phyloP scores from a whole-genome alignment of 2,329 filamentous ascomycete species.

The Pyrenophora tritici-repentis region DNA sequence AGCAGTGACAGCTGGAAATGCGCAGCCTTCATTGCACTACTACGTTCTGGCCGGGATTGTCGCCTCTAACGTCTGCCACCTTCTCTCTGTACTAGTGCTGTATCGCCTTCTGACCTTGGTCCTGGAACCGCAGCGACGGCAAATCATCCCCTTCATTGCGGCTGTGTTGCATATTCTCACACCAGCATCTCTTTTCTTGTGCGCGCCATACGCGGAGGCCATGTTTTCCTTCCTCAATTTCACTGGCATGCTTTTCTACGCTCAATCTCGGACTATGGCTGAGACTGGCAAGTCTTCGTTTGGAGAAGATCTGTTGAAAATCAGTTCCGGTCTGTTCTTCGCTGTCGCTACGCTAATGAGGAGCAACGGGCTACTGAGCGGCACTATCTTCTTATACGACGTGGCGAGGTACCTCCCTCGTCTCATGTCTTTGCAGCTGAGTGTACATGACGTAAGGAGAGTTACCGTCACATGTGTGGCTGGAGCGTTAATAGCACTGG shows the following conservation, averaged over 20 bases:
- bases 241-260: slow-evolving; percentile 71
- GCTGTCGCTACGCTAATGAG: slow-evolving; percentile 74
- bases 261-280: slow-evolving; percentile 45
- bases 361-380: slow-evolving; percentile 85
- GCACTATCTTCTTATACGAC: slow-evolving; percentile 69
- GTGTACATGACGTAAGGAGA: slow-evolving; percentile 53
- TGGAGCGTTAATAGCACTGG: slow-evolving; percentile 69
- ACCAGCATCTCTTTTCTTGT: slow-evolving; percentile 87
- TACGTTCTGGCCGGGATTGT: slow-evolving; percentile 63
- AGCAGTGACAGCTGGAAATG: slow-evolving; percentile 28
- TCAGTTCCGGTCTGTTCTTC: slow-evolving; percentile 71
- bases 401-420: slow-evolving; percentile 46
- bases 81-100: slow-evolving; percentile 73
- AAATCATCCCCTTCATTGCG: slow-evolving; percentile 67
- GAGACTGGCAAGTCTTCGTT: slow-evolving; percentile 36
- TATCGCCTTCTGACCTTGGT: slow-evolving; percentile 68
- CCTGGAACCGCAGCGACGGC: slow-evolving; percentile 34
- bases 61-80: slow-evolving; percentile 75
- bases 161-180: slow-evolving; percentile 80
- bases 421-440: slow-evolving; percentile 42
- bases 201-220: slow-evolving; percentile 82
- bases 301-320: slow-evolving; percentile 50
- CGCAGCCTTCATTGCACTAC: slow-evolving; percentile 17
- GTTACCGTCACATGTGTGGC: slow-evolving; percentile 66
- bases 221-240: slow-evolving; percentile 80